Evolutionary conservation across 768 basidiomycete genomes (phyloP), one percentile per base, ranked within the genome.

Genomic region (Suillus lakei): DNA sequence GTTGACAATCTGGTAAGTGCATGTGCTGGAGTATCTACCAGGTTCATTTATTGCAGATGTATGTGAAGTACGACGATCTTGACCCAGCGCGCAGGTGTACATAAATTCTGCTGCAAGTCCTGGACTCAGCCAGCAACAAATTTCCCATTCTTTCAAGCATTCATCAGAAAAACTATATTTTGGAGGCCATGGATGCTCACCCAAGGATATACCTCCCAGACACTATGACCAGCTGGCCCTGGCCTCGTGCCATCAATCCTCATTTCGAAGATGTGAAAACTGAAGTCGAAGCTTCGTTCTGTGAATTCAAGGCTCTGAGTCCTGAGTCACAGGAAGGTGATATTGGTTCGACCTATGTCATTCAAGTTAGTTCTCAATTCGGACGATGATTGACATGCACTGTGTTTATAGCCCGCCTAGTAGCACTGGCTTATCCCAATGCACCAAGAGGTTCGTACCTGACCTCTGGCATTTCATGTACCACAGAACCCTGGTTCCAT

Each of bases 151-250:
- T 15, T 39, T 39, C 39, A 39, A 39, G 4, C 39, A 39, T 13
- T 39, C 39, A 2, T 15, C 39, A 15, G 12, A 39, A 8, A 34
- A 39, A 39, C 39, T 39, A 39, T 15, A 13, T 39, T 39, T 4
- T 13, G 39, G 39, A 39, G 39, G 39, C 39, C 13, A 50, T 50
- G 48, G 26, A 50, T 12, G 13, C 48, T 48, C 12, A 13, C 26
- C 4, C 26, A 50, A 36, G 23, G 32, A 46, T 48, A 15, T 67
- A 68, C 59, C 72, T 84, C 44, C 82, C 83, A 5, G 74, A 81
- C 30, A 79, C 78, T 7, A 72, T 85, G 46, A 67, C 67, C 15
- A 71, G 69, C 18, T 86, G 84, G 84, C 82, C 83, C 2, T 84
- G 81, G 82, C 70, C 68, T 5, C 79, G 83, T 4, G 62, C 55